Evolutionary conservation across 164 flowering plant species (phyloP).

Genomic region (Vitis amurensis): DNA sequence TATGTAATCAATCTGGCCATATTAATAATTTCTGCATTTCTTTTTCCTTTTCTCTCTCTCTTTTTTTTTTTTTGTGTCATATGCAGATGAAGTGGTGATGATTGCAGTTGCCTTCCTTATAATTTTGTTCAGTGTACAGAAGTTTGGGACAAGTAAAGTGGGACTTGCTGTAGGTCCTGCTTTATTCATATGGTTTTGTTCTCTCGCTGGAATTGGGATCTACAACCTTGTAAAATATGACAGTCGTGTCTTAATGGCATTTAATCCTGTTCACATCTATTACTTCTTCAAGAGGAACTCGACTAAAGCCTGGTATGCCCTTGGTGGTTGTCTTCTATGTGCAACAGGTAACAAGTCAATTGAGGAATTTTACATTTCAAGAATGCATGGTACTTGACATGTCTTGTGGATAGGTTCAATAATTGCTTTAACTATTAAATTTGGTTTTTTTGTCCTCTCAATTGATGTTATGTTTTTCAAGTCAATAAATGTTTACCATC

Average conservation of each 20-base stretch:
- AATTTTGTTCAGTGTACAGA: constrained; percentile 89
- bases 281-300: constrained; percentile 91
- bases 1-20: neutral
- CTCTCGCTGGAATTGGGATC: constrained; percentile 87
- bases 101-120: constrained; percentile 90
- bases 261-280: constrained; percentile 89
- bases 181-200: constrained; percentile 93
- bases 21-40: neutral
- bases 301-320: constrained; percentile 81
- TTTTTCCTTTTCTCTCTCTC: neutral
- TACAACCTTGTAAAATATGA: constrained; percentile 90
- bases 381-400: neutral
- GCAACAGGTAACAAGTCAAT: constrained; percentile 69
- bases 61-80: constrained; percentile 1
- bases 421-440: neutral
- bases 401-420: neutral
- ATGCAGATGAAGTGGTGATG: constrained; percentile 91
- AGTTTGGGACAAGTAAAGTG: constrained; percentile 94
- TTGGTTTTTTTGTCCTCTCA: neutral
- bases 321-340: constrained; percentile 96
- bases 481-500: neutral
- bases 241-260: constrained; percentile 73
- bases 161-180: constrained; percentile 97
- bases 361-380: neutral
- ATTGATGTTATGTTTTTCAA: neutral